phyloP scores from a whole-genome alignment of 345 rosid genomes.

The Moringa oleifera region DNA sequence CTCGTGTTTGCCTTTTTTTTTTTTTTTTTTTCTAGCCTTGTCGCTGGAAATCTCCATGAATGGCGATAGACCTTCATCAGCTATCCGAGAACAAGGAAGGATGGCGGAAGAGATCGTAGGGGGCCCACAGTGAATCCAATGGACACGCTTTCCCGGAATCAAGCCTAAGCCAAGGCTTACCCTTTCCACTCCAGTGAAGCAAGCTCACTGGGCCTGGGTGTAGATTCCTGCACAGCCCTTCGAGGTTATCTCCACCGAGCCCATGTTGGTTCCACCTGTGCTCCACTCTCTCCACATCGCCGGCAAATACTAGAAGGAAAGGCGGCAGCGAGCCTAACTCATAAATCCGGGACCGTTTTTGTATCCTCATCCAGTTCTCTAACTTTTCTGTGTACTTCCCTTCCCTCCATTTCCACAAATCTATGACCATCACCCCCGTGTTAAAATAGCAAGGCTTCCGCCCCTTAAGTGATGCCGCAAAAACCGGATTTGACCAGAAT shows the following conservation, averaged over 20 bases:
- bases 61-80: constrained; percentile 17
- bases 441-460: constrained; percentile 68
- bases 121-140: constrained; percentile 65
- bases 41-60: not conserved
- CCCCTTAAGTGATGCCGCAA: constrained; percentile 41
- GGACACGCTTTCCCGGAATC: constrained; percentile 57
- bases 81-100: constrained; percentile 51
- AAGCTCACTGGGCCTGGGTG: constrained; percentile 83
- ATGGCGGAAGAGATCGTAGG: constrained; percentile 61
- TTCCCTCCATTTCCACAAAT: constrained; percentile 66
- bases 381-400: constrained; percentile 56
- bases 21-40: not conserved
- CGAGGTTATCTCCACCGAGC: constrained; percentile 76
- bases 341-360: constrained; percentile 66
- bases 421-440: constrained; percentile 95
- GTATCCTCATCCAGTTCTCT: constrained; percentile 73
- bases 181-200: constrained; percentile 93
- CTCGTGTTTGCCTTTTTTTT: too few relatives aligned
- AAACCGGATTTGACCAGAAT: constrained; percentile 60
- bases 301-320: constrained; percentile 76
- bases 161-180: constrained; percentile 82
- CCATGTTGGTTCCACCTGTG: constrained; percentile 96
- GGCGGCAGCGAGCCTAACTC: constrained; percentile 86
- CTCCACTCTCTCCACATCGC: constrained; percentile 70
- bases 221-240: constrained; percentile 61